A percentile compares a stretch with the other conserved stretches of the same genome.
These are phyloP conservation scores for Chaetomiaceae sp. DNA, from an alignment of 2,329 filamentous ascomycete species.

Conservation along the genomic window DNA sequence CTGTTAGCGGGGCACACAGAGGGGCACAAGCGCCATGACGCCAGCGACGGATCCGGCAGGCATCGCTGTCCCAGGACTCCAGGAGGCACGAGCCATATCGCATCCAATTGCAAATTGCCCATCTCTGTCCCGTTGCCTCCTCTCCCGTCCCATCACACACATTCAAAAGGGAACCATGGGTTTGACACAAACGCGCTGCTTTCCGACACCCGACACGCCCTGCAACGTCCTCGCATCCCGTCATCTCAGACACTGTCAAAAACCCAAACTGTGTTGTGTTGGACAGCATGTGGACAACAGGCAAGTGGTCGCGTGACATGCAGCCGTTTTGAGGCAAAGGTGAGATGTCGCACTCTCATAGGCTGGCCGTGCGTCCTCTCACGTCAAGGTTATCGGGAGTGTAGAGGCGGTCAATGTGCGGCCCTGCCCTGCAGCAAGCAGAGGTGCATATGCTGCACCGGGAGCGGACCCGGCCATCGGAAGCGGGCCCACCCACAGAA, in stretches of 20 bases:
- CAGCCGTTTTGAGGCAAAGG: neutral
- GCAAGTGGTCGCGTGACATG: constrained; percentile 20
- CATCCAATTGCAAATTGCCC: no score
- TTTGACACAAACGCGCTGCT: no score
- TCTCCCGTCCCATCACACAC: no score
- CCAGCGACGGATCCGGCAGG: constrained; percentile 10
- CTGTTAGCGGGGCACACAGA: constrained; percentile 14
- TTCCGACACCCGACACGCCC: neutral
- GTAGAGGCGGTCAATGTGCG: constrained; percentile 14
- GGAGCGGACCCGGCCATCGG: constrained; percentile 1
- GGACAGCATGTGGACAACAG: constrained; percentile 12
- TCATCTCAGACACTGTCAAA: neutral
- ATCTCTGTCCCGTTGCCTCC: no score
- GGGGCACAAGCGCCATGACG: constrained; percentile 16
- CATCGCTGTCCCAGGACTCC: neutral
- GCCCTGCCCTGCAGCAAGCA: no score
- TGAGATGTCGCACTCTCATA: constrained; percentile 14
- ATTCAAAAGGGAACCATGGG: no score
- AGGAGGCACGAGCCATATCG: constrained; percentile 5
- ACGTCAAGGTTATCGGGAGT: neutral
- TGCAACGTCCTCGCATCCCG: neutral
- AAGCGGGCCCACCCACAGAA: neutral
- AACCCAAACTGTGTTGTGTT: constrained; percentile 1
- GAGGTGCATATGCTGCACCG: neutral
- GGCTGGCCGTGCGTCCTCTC: neutral